Evolutionary conservation across 106 monocot species (phyloP).

Genomic region (Cymbidium sinense): DNA sequence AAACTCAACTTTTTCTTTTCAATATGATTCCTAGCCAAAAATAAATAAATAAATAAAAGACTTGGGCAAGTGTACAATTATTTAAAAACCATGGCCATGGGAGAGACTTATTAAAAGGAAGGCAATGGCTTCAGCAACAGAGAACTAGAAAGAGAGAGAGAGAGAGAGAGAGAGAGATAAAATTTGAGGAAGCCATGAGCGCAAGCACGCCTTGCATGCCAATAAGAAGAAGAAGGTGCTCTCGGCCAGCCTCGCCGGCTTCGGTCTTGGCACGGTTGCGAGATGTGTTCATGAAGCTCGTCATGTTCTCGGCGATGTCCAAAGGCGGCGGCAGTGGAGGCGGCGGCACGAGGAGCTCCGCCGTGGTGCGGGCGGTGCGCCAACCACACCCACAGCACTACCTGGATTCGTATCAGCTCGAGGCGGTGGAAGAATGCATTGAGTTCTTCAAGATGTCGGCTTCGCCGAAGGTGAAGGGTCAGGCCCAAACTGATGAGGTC

Average conservation of each 20-base stretch:
- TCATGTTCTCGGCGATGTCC: slow-evolving; percentile 44
- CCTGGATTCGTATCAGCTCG: slow-evolving; percentile 47
- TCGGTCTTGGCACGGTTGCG: slow-evolving; percentile 58
- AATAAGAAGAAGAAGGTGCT: slow-evolving; percentile 10
- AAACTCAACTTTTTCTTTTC: no score
- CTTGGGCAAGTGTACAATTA: not conserved
- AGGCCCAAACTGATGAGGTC: not conserved
- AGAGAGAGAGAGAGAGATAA: not conserved
- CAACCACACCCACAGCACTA: not conserved
- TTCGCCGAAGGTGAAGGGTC: slow-evolving; percentile 1
- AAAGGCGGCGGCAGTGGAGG: not conserved
- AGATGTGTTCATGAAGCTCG: slow-evolving; percentile 49
- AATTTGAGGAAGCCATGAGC: not conserved
- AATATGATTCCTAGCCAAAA: no score
- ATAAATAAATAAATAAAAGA: no score
- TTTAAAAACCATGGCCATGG: no score
- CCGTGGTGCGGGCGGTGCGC: not conserved
- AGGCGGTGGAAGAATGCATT: slow-evolving; percentile 82
- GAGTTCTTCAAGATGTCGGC: slow-evolving; percentile 78
- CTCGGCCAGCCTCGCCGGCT: slow-evolving; percentile 11
- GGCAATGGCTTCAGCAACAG: not conserved
- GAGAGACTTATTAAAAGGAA: no score
- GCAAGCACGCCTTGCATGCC: slow-evolving; percentile 39
- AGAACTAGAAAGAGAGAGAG: not conserved
- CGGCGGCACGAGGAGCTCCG: not conserved